Conservation (phyloP, 2,329 filamentous ascomycete genomes). For the Ceratocystis albifundus region DNA sequence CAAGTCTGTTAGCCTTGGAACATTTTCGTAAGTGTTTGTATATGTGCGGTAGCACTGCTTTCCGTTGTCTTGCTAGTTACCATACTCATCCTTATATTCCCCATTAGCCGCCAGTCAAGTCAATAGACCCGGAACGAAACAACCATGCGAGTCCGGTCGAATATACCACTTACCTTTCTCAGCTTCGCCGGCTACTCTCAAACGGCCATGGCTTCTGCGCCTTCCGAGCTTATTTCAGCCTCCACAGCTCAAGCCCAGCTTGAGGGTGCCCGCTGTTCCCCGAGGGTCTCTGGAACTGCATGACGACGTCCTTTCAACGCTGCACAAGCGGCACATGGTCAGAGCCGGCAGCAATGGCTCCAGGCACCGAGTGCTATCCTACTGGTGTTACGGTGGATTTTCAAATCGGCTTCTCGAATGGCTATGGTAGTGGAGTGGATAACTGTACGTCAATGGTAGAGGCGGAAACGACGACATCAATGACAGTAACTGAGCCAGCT, state of each 20-base stretch:
- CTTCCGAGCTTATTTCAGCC: not conserved
- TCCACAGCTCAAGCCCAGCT: slow-evolving; percentile 26
- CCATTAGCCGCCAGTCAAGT: not conserved
- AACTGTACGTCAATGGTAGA: not conserved
- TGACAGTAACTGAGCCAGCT: not conserved
- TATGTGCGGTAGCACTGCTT: not conserved
- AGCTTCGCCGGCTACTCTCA: not conserved
- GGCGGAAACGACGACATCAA: no score
- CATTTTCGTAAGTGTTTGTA: no score
- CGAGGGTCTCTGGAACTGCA: slow-evolving; percentile 47
- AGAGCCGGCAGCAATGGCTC: slow-evolving; percentile 34
- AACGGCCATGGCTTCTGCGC: not conserved
- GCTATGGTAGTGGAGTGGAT: not conserved
- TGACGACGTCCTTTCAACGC: slow-evolving; percentile 39
- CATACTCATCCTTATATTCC: not conserved
- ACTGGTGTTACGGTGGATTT: slow-evolving; percentile 35
- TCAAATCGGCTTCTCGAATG: slow-evolving; percentile 26
- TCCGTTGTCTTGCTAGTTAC: not conserved
- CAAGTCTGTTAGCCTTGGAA: no score
- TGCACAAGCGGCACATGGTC: slow-evolving; percentile 41
- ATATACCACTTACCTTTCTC: not conserved
- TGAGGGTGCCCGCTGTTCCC: slow-evolving; percentile 33
- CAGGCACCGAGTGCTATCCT: slow-evolving; percentile 38
- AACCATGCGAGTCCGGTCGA: slow-evolving; percentile 1
- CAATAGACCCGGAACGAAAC: not conserved